phyloP scores from a whole-genome alignment of 2,329 filamentous ascomycete genomes.

The Davidsoniella australis region DNA sequence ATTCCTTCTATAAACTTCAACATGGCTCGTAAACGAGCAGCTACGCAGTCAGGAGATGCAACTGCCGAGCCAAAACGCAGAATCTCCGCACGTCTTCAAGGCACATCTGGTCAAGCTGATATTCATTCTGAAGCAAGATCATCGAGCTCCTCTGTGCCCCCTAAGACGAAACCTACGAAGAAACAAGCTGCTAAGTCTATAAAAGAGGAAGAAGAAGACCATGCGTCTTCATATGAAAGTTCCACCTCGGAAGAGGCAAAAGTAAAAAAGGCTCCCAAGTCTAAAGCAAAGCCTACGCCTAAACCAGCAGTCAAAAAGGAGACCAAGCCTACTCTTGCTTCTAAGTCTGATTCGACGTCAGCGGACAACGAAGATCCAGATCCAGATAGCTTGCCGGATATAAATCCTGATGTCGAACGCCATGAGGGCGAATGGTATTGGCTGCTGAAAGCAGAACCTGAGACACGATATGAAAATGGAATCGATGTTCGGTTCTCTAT shows the following conservation, averaged over 20 bases:
- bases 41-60: background rate
- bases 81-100: constrained; percentile 7
- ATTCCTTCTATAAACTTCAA: background rate
- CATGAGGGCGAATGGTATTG: constrained; percentile 41
- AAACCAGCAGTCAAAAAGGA: constrained; percentile 4
- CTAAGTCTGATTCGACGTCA: background rate
- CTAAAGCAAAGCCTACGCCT: constrained; percentile 2
- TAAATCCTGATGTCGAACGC: constrained; percentile 23
- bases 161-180: background rate
- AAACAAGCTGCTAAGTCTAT: background rate
- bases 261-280: background rate
- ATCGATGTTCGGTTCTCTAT: constrained; percentile 88
- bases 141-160: background rate
- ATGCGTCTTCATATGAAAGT: background rate
- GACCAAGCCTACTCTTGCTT: background rate
- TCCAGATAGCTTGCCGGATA: constrained; percentile 20
- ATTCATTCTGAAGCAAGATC: background rate
- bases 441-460: constrained; percentile 79
- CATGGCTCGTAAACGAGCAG: constrained; percentile 11
- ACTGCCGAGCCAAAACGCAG: constrained; percentile 8
- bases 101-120: background rate
- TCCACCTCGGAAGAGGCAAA: background rate
- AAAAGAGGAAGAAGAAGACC: background rate
- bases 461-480: constrained; percentile 71
- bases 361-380: constrained; percentile 18